Evolutionary conservation across 257 asterid species (phyloP).

Genomic region (Nicotiana tomentosiformis): DNA sequence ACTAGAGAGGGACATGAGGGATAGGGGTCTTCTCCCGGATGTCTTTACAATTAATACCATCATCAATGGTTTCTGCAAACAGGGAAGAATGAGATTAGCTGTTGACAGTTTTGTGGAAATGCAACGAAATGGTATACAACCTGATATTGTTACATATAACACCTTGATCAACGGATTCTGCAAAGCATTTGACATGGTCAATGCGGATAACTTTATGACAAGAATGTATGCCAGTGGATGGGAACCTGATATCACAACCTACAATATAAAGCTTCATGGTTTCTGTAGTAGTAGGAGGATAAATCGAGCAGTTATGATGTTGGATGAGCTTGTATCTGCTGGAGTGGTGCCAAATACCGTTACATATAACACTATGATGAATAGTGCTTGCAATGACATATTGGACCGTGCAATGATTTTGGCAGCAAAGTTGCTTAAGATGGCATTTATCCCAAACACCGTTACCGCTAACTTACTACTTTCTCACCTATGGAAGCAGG

Average conservation of each 20-base stretch:
- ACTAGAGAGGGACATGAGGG: constrained; percentile 74
- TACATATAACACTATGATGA: constrained; percentile 81
- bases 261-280: constrained; percentile 73
- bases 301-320: constrained; percentile 59
- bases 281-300: constrained; percentile 63
- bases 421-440: constrained; percentile 78
- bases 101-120: constrained; percentile 53
- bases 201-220: constrained; percentile 51
- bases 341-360: constrained; percentile 82
- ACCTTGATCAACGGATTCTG: constrained; percentile 82
- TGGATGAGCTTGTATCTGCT: constrained; percentile 64
- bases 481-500: constrained; percentile 80
- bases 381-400: constrained; percentile 65
- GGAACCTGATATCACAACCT: constrained; percentile 76
- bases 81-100: constrained; percentile 77
- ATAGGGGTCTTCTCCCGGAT: constrained; percentile 68
- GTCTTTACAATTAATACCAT: constrained; percentile 67
- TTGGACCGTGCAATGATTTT: constrained; percentile 81
- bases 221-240: constrained; percentile 57
- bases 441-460: constrained; percentile 76
- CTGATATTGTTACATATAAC: constrained; percentile 83
- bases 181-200: constrained; percentile 65
- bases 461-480: constrained; percentile 67
- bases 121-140: constrained; percentile 50
- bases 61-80: constrained; percentile 71